A percentile compares a stretch with the other conserved stretches of the same genome.
phyloP scores from a whole-genome alignment of 768 basidiomycete genomes.

The Hericium coralloides region DNA sequence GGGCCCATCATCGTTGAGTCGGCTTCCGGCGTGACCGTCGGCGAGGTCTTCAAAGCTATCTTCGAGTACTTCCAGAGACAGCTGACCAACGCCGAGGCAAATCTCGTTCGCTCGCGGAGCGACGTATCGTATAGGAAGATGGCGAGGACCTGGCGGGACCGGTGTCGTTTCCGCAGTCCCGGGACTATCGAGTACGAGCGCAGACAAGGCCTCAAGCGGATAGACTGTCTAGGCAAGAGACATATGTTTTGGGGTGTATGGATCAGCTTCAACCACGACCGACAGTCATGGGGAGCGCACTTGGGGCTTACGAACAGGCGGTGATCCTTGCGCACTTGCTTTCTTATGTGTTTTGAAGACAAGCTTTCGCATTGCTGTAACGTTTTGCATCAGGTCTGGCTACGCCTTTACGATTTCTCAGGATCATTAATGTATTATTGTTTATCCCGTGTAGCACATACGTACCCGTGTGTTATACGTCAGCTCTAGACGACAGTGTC shows the following conservation, averaged over 20 bases:
- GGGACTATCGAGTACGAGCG: slow-evolving; percentile 9
- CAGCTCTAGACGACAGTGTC: no score
- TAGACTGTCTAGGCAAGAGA: slow-evolving; percentile 8
- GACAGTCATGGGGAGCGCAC: background rate
- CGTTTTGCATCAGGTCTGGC: background rate
- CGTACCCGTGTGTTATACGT: no score
- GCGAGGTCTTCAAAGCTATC: slow-evolving; percentile 12
- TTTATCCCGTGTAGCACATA: background rate
- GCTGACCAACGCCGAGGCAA: slow-evolving; percentile 3
- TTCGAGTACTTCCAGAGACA: slow-evolving; percentile 10
- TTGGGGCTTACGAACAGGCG: slow-evolving; percentile 5
- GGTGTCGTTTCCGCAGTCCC: slow-evolving; percentile 1
- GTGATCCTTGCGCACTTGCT: background rate
- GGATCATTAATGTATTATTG: background rate
- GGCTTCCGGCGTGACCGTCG: background rate
- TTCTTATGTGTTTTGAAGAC: background rate
- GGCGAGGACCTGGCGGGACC: slow-evolving; percentile 3
- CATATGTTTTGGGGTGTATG: slow-evolving; percentile 7
- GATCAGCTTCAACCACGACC: slow-evolving; percentile 4
- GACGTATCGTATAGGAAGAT: background rate
- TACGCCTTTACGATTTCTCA: background rate
- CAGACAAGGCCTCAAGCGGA: slow-evolving; percentile 9
- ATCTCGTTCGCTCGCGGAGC: background rate
- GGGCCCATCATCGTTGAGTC: slow-evolving; percentile 5
- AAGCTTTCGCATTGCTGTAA: background rate